Conservation (phyloP, 306 rosid genomes). For the Cyclanthera cordifolia region DNA sequence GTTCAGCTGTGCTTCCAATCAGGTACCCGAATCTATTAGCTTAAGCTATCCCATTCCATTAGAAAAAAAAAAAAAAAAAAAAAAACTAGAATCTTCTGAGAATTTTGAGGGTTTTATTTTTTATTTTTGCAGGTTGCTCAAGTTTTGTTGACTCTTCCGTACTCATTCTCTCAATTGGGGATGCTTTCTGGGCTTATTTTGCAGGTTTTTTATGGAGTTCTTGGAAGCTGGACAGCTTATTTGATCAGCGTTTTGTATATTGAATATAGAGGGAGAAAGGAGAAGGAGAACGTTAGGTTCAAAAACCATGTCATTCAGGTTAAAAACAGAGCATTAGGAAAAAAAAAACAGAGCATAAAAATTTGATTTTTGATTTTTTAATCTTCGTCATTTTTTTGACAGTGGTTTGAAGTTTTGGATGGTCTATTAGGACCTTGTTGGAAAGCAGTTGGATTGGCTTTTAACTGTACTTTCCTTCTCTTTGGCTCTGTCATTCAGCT, state of each 20-base stretch:
- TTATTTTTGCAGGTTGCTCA: slow-evolving; percentile 42
- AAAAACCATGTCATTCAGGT: slow-evolving; percentile 70
- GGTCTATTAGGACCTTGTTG: slow-evolving; percentile 55
- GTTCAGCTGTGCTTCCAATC: slow-evolving; percentile 23
- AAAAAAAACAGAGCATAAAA: too few relatives aligned
- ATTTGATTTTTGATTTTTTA: too few relatives aligned
- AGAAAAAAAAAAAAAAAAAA: neutral
- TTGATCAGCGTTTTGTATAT: slow-evolving; percentile 49
- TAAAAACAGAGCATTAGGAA: neutral
- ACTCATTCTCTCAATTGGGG: slow-evolving; percentile 51
- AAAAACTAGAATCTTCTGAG: too few relatives aligned
- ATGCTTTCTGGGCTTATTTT: slow-evolving; percentile 47
- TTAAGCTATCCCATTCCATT: neutral
- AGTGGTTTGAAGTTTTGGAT: slow-evolving; percentile 70
- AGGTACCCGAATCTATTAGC: slow-evolving; percentile 18
- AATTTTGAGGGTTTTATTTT: neutral
- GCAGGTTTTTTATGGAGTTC: slow-evolving; percentile 46
- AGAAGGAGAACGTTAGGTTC: slow-evolving; percentile 54
- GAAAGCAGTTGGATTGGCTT: slow-evolving; percentile 53
- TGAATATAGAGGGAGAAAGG: slow-evolving; percentile 50
- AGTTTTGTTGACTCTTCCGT: slow-evolving; percentile 53
- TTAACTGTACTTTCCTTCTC: slow-evolving; percentile 60
- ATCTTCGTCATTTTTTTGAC: neutral
- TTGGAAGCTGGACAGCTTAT: slow-evolving; percentile 64
- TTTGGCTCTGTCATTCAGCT: slow-evolving; percentile 63